phyloP scores from a whole-genome alignment of 2,329 filamentous ascomycete species.

The Plenodomus biglobosus region DNA sequence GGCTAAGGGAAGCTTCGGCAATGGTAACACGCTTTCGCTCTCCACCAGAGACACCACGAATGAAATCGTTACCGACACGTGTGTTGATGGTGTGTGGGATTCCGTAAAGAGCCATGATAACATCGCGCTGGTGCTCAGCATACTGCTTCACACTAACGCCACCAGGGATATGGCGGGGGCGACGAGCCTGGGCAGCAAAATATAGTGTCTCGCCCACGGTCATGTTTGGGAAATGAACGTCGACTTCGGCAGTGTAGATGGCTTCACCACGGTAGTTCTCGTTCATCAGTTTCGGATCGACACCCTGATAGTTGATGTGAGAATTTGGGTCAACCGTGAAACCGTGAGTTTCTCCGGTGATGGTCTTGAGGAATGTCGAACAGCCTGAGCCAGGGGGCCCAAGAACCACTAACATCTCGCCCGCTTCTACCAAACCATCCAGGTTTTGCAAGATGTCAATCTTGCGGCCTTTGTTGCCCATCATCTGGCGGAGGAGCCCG shows the following conservation, averaged over 20 bases:
- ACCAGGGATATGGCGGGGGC: constrained; percentile 62
- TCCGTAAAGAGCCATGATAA: constrained; percentile 63
- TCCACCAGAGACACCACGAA: constrained; percentile 73
- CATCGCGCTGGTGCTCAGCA: constrained; percentile 64
- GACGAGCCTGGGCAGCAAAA: constrained; percentile 72
- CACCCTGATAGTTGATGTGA: constrained; percentile 79
- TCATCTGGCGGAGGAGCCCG: constrained; percentile 41
- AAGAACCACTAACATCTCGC: constrained; percentile 75
- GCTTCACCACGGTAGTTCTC: constrained; percentile 77
- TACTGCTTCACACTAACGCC: constrained; percentile 59
- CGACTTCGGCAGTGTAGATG: constrained; percentile 83
- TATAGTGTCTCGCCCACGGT: constrained; percentile 77
- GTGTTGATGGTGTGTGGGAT: constrained; percentile 74
- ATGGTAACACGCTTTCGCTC: constrained; percentile 82
- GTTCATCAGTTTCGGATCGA: constrained; percentile 73
- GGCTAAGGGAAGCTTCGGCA: constrained; percentile 72
- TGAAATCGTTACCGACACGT: constrained; percentile 71
- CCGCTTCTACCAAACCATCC: constrained; percentile 67
- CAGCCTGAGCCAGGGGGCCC: constrained; percentile 71
- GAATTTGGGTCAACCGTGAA: constrained; percentile 70
- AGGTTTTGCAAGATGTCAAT: constrained; percentile 69
- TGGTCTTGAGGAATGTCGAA: constrained; percentile 81
- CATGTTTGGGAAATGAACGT: constrained; percentile 77
- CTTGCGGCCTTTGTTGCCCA: constrained; percentile 40
- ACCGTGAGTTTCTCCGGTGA: constrained; percentile 80